Conservation (phyloP, 1,284 basidiomycete species). For the Porodaedalea pini region DNA sequence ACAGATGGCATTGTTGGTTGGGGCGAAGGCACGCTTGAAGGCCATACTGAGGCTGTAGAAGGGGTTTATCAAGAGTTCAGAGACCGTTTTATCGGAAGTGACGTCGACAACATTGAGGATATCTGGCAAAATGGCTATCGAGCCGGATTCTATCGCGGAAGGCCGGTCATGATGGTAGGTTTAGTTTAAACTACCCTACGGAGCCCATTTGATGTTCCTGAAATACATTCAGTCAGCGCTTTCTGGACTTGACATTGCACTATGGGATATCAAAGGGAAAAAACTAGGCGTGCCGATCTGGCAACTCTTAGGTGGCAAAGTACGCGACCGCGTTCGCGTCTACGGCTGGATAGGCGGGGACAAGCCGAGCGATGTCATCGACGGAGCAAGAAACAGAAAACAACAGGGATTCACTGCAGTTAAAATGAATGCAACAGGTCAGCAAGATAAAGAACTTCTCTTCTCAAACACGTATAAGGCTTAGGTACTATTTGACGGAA, state of each 20-base stretch:
- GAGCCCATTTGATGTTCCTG: too few relatives aligned
- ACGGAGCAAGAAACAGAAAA: constrained; percentile 59
- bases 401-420: constrained; percentile 73
- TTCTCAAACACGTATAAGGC: constrained; percentile 43
- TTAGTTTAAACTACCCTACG: background rate
- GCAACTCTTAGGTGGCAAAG: constrained; percentile 72
- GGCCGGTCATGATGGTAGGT: constrained; percentile 66
- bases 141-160: constrained; percentile 70
- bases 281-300: constrained; percentile 72
- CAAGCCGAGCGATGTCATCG: constrained; percentile 58
- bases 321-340: constrained; percentile 55
- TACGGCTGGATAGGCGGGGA: constrained; percentile 77
- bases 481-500: constrained; percentile 29
- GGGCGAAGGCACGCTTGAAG: constrained; percentile 65
- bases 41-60: constrained; percentile 75
- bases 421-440: constrained; percentile 73
- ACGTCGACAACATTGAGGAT: constrained; percentile 70
- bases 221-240: constrained; percentile 54
- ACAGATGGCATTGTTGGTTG: constrained; percentile 67
- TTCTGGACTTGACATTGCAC: constrained; percentile 51
- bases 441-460: constrained; percentile 13
- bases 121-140: constrained; percentile 67
- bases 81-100: constrained; percentile 61
- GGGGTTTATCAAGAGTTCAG: constrained; percentile 63
- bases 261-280: constrained; percentile 80